These are phyloP conservation scores for Nicotiana obtusifolia DNA, from an alignment of 257 asterid genomes.

Conservation along the genomic window DNA sequence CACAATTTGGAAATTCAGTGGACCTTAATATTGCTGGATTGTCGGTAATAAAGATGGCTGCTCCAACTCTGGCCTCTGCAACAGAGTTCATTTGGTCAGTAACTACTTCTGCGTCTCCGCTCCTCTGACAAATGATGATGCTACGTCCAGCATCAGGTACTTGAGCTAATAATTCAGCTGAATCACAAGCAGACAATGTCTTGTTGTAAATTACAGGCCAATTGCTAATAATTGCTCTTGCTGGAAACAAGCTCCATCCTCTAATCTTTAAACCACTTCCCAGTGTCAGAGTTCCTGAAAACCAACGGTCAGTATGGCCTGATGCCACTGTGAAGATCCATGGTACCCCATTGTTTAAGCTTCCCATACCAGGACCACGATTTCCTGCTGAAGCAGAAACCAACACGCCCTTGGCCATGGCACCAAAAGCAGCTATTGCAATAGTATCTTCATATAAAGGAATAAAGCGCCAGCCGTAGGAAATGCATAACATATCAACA, in stretches of 20 bases:
- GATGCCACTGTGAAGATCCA: slow-evolving; percentile 39
- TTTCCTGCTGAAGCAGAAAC: slow-evolving; percentile 38
- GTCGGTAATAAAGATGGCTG: slow-evolving; percentile 24
- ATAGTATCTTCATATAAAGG: slow-evolving; percentile 9
- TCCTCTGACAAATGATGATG: slow-evolving; percentile 19
- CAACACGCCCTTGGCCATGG: slow-evolving; percentile 40
- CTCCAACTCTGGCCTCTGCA: slow-evolving; percentile 18
- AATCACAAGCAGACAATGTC: slow-evolving; percentile 28
- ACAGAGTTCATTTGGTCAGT: slow-evolving; percentile 9
- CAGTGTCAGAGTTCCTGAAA: slow-evolving; percentile 24
- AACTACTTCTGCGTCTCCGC: not conserved
- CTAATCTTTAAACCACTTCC: slow-evolving; percentile 23
- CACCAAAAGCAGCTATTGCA: slow-evolving; percentile 44
- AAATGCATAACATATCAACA: slow-evolving; percentile 11
- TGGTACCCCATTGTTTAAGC: slow-evolving; percentile 34
- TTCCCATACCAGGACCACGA: slow-evolving; percentile 4
- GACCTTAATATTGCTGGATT: slow-evolving; percentile 4
- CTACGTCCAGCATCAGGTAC: not conserved
- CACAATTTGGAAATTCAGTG: slow-evolving; percentile 19
- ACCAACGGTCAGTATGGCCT: slow-evolving; percentile 27
- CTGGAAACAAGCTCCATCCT: slow-evolving; percentile 36
- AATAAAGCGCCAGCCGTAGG: not conserved
- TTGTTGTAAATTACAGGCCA: slow-evolving; percentile 28
- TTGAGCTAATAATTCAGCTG: not conserved
- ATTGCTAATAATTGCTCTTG: slow-evolving; percentile 13